These are phyloP conservation scores for Xerocomus amazonicus DNA, from an alignment of 1,284 basidiomycete genomes.

Conservation along the genomic window DNA sequence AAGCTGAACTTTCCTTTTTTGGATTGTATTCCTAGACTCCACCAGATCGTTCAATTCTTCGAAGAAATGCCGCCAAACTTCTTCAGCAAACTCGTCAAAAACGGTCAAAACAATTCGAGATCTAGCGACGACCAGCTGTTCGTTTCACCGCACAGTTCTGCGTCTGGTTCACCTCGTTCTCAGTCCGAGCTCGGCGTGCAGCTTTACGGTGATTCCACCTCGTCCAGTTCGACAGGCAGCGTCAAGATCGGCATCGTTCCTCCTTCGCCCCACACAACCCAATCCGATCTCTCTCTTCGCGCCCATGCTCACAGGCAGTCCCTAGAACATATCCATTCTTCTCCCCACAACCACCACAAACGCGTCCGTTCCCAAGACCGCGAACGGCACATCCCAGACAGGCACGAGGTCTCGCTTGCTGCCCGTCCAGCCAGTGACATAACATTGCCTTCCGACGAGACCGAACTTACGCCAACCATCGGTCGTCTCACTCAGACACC, in stretches of 20 bases:
- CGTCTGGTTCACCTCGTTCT: constrained; percentile 19
- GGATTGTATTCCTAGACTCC: no score
- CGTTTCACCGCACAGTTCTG: not conserved
- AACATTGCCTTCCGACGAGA: constrained; percentile 20
- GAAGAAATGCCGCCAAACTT: constrained; percentile 46
- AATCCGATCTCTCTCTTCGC: constrained; percentile 16
- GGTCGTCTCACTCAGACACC: constrained; percentile 19
- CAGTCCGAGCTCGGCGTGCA: constrained; percentile 12
- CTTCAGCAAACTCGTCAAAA: constrained; percentile 48
- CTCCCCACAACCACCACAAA: constrained; percentile 17
- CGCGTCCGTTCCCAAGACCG: constrained; percentile 33
- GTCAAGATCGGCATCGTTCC: constrained; percentile 32
- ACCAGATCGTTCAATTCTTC: no score
- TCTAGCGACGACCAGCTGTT: constrained; percentile 1
- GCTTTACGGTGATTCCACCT: constrained; percentile 7
- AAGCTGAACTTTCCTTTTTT: no score
- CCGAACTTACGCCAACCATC: constrained; percentile 28
- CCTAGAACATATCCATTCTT: not conserved
- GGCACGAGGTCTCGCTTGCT: constrained; percentile 34
- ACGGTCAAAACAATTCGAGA: constrained; percentile 6
- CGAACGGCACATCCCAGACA: constrained; percentile 24
- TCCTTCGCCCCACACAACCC: constrained; percentile 24
- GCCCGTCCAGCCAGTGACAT: constrained; percentile 29
- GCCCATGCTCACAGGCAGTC: constrained; percentile 14
- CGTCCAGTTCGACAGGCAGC: constrained; percentile 28